Base-by-base conservation (phyloP, 2,329 filamentous ascomycete genomes). In the Juglanconis juglandina region DNA sequence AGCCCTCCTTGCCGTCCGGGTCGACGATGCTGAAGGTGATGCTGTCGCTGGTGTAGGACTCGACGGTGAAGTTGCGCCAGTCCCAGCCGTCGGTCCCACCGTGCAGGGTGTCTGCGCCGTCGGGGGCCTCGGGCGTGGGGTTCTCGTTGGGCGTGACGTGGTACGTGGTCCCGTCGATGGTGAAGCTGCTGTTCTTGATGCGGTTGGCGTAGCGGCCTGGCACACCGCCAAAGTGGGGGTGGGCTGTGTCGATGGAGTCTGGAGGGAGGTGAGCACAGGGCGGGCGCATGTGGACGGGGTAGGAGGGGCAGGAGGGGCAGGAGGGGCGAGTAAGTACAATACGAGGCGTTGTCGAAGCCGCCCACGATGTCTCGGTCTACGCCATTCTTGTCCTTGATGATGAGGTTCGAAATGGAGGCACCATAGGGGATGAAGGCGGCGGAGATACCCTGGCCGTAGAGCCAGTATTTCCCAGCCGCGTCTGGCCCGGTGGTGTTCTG, bases 201-300 rank as follows among this genome's bases (percentile, higher is more conserved):
- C 90, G 87, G 73, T 93, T 93, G 61, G 90, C 90, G 71, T 93
- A 93, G 58, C 90, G 86, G 51, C 89, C 89, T 0, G 88, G 88
- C 0, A 93, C 85, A 67, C 86, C 79, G 61, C 88, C 90, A 65
- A 89, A 87, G 77, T 92, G 88, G 54, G 84, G 86, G 72, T 92
- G 89, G 63, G 82, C 77, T 61, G 74, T 74, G 72, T 91, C 87
- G 53, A 85, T 71, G 61, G 73, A 75, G 75, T 92, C 47, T 50
- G 47, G 9, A n/a, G 5, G 3, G 5, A n/a, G 11, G 13, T 50
- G 5, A 50, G 47, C 47, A 34, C 4, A 1, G 30, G 10, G 5
- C 47, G 30, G 10, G 14, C 47, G 32, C 13, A 14, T 4, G 47
- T 35, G 14, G 14, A 30, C 9, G 33, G 14, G 47, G 24, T 24